phyloP scores from a whole-genome alignment of 2,329 filamentous ascomycete species.

The Colletotrichum viniferum region DNA sequence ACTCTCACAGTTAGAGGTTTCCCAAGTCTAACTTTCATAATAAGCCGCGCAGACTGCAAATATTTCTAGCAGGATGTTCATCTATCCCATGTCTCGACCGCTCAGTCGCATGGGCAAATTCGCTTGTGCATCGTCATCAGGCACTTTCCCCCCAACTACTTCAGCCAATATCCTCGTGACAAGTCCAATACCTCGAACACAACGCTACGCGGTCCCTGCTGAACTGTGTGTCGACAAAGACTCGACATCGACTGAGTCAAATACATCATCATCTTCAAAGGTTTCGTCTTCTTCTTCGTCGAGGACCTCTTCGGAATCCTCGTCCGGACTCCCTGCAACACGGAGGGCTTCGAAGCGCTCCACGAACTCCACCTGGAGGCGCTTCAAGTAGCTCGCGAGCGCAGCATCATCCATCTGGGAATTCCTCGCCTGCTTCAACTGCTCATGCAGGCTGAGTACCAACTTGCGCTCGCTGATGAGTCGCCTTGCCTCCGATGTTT shows the following conservation, averaged over 20 bases:
- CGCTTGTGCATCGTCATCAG: too few species aligned
- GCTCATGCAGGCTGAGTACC: constrained; percentile 74
- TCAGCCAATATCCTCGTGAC: not conserved
- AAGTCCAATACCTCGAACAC: not conserved
- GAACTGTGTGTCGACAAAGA: not conserved
- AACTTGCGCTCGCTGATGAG: constrained; percentile 72
- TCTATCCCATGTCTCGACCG: too few species aligned
- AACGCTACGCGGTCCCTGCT: not conserved
- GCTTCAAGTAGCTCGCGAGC: constrained; percentile 66
- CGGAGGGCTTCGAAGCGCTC: constrained; percentile 72
- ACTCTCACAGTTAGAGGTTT: too few species aligned
- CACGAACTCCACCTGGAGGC: constrained; percentile 78
- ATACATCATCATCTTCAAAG: not conserved
- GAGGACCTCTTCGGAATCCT: not conserved
- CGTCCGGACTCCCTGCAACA: not conserved
- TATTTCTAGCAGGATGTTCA: too few species aligned
- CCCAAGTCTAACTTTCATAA: too few species aligned
- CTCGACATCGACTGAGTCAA: not conserved
- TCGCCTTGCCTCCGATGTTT: constrained; percentile 61
- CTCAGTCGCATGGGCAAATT: too few species aligned
- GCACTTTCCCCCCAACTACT: too few species aligned
- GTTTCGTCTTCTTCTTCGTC: not conserved
- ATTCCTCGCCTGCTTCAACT: constrained; percentile 69
- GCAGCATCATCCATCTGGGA: constrained; percentile 69
- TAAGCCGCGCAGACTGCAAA: too few species aligned